A percentile compares a stretch with the other conserved stretches of the same genome.
Evolutionary conservation across 805 yeast species (phyloP).

Genomic region (Candida maesae): DNA sequence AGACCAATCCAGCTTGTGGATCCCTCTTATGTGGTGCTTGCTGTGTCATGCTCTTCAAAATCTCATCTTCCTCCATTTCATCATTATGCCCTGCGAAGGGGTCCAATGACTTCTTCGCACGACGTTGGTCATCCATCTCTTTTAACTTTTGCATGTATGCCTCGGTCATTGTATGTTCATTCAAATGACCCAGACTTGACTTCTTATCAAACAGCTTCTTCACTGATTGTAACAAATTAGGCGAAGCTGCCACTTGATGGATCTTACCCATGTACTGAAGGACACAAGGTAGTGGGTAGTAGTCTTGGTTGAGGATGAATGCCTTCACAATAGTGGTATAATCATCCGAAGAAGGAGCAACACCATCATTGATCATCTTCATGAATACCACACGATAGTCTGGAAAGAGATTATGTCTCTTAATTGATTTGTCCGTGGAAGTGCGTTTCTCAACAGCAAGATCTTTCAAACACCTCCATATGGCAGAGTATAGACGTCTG

Average conservation of each 20-base stretch:
- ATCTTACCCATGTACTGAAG: slow-evolving; percentile 22
- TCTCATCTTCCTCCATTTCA: slow-evolving; percentile 1
- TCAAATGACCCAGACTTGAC: background rate
- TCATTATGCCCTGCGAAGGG: slow-evolving; percentile 10
- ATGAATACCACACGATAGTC: slow-evolving; percentile 21
- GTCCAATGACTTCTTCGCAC: slow-evolving; percentile 9
- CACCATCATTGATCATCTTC: slow-evolving; percentile 25
- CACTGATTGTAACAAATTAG: slow-evolving; percentile 4
- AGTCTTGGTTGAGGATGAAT: slow-evolving; percentile 16
- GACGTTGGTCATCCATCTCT: background rate
- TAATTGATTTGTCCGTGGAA: no score
- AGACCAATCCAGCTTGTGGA: slow-evolving; percentile 5
- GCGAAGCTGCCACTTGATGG: slow-evolving; percentile 16
- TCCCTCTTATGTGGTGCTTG: background rate
- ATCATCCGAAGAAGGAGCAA: slow-evolving; percentile 20
- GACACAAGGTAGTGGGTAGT: slow-evolving; percentile 20
- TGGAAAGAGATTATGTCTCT: no score
- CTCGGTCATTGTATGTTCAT: background rate
- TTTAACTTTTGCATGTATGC: slow-evolving; percentile 1
- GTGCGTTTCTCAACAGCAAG: no score
- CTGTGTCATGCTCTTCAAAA: background rate
- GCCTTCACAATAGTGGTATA: slow-evolving; percentile 19
- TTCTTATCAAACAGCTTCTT: slow-evolving; percentile 1
- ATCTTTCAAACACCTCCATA: slow-evolving; percentile 30
- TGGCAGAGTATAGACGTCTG: slow-evolving; percentile 27